A percentile compares a stretch with the other conserved stretches of the same genome.
phyloP scores from a whole-genome alignment of 768 basidiomycete species.

The Tephrocybe sp. region DNA sequence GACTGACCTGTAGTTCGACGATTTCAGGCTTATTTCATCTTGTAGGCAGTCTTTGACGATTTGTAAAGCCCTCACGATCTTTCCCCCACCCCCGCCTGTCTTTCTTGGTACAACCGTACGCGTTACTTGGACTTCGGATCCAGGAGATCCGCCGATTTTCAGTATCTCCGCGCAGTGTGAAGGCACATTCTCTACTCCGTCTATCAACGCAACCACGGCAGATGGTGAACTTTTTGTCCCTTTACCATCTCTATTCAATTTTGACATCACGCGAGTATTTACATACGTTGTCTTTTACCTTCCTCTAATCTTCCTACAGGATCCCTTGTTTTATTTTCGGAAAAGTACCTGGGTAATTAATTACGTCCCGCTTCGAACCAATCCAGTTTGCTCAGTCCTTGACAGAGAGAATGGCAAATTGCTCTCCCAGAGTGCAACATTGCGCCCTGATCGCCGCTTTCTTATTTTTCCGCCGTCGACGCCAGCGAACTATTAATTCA shows the following conservation, averaged over 20 bases:
- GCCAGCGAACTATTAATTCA: too few species aligned
- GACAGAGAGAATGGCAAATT: background rate
- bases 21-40: too few species aligned
- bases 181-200: background rate
- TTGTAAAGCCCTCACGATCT: background rate
- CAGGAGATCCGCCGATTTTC: constrained; percentile 2
- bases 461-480: too few species aligned
- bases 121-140: background rate
- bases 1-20: background rate
- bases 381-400: too few species aligned
- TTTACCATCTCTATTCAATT: background rate
- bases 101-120: background rate
- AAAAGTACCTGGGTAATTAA: background rate
- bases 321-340: background rate
- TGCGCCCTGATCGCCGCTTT: too few species aligned
- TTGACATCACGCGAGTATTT: background rate
- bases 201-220: background rate
- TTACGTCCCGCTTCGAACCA: background rate
- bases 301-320: background rate
- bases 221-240: background rate
- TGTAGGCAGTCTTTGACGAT: background rate
- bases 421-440: background rate
- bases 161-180: background rate
- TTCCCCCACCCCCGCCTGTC: constrained; percentile 5
- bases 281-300: background rate